Conservation (phyloP, 768 basidiomycete genomes). For the Leucosporidium creatinivorum region DNA sequence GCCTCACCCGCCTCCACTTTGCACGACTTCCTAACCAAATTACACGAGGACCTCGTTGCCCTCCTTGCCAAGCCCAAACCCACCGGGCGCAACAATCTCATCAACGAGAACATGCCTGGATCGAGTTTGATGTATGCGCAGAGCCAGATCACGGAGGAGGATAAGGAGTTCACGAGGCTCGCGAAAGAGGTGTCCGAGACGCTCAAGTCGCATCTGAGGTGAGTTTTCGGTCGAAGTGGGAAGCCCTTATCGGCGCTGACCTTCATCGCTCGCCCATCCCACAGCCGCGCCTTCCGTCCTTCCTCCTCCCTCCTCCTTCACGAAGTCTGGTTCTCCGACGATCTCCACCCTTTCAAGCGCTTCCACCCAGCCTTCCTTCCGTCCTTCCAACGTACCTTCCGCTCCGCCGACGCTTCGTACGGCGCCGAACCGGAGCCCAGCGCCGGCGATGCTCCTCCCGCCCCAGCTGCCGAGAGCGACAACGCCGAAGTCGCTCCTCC, state of each 20-base stretch:
- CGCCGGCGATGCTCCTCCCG: background rate
- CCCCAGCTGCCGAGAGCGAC: background rate
- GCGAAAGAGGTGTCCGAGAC: conserved; percentile 19
- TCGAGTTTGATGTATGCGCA: background rate
- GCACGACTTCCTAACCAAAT: background rate
- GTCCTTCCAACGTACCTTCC: conserved; percentile 4
- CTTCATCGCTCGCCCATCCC: background rate
- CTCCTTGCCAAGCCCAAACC: conserved; percentile 11
- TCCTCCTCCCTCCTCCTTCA: conserved; percentile 8
- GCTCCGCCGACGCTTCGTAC: conserved; percentile 2
- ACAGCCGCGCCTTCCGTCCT: conserved; percentile 8
- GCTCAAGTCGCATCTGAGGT: background rate
- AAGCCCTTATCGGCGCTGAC: background rate
- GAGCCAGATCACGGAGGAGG: background rate
- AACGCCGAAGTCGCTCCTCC: background rate
- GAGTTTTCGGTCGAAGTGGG: background rate
- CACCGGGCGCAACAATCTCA: conserved; percentile 1
- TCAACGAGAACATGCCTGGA: conserved; percentile 15
- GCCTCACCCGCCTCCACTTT: too few relatives aligned
- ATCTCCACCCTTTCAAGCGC: conserved; percentile 15
- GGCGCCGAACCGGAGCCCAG: background rate
- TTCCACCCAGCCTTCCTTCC: conserved; percentile 17
- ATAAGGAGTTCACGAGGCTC: conserved; percentile 12
- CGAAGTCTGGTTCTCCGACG: conserved; percentile 28
- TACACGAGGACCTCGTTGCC: background rate